Evolutionary conservation across 768 basidiomycete species (phyloP).

Genomic region (Mycena sanguinolenta): DNA sequence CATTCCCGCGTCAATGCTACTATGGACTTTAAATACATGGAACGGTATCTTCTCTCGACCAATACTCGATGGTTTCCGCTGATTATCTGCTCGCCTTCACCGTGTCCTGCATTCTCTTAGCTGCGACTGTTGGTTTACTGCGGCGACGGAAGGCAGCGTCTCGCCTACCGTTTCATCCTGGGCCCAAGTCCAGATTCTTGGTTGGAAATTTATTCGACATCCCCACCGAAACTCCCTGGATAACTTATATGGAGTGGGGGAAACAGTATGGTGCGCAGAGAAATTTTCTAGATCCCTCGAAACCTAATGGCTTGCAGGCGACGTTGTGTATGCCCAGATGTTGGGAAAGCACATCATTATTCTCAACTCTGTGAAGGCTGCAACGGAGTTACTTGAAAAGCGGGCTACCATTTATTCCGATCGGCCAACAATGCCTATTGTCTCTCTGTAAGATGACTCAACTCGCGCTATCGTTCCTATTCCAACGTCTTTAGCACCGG

Average conservation of each 20-base stretch:
- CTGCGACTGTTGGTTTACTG: neutral
- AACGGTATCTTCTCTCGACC: no score
- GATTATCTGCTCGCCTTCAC: neutral
- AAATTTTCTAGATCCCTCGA: neutral
- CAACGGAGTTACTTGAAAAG: constrained; percentile 5
- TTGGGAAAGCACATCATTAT: constrained; percentile 6
- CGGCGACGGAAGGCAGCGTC: constrained; percentile 31
- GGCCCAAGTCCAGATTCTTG: constrained; percentile 37
- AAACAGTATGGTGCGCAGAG: constrained; percentile 34
- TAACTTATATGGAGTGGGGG: constrained; percentile 49
- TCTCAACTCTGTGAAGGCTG: constrained; percentile 7
- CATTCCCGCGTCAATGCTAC: no score
- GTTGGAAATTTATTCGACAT: constrained; percentile 42
- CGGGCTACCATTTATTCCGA: constrained; percentile 10
- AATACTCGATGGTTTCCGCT: neutral
- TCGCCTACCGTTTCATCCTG: constrained; percentile 39
- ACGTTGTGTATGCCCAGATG: neutral
- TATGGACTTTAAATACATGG: no score
- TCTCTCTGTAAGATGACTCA: neutral
- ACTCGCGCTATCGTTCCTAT: neutral
- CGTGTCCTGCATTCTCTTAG: neutral
- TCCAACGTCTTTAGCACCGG: neutral
- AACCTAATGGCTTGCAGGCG: neutral
- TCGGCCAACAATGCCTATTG: constrained; percentile 6
- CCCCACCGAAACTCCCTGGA: constrained; percentile 46